phyloP scores from a whole-genome alignment of 2,329 filamentous ascomycete species.

The Fusarium tanahbumbuense region DNA sequence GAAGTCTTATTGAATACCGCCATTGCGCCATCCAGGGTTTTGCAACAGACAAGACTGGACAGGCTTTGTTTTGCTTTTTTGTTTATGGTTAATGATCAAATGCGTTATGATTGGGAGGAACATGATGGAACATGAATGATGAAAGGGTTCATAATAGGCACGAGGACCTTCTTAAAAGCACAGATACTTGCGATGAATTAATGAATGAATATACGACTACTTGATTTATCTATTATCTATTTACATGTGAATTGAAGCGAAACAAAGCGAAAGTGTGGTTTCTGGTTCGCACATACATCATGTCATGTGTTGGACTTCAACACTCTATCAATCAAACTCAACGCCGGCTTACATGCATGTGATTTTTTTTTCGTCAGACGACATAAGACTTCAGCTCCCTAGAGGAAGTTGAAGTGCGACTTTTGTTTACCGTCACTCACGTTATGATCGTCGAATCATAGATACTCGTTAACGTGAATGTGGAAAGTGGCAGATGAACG shows the following conservation, averaged over 20 bases:
- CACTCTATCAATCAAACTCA: slow-evolving; percentile 24
- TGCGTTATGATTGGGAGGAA: slow-evolving; percentile 28
- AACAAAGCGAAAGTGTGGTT: slow-evolving; percentile 4
- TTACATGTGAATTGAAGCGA: slow-evolving; percentile 4
- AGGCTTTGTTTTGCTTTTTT: neutral
- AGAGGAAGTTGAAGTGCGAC: neutral
- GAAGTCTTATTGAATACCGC: neutral
- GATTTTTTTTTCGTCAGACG: slow-evolving; percentile 23
- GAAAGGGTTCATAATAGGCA: neutral
- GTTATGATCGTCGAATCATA: slow-evolving; percentile 3
- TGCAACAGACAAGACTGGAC: neutral
- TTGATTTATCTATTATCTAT: slow-evolving; percentile 35
- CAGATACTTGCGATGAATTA: slow-evolving; percentile 7
- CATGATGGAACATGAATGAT: slow-evolving; percentile 20
- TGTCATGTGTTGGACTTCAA: slow-evolving; percentile 6
- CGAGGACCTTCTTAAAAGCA: neutral
- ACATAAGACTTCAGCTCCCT: slow-evolving; percentile 2
- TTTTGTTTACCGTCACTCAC: slow-evolving; percentile 3
- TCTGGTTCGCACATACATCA: neutral
- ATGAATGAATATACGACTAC: slow-evolving; percentile 41
- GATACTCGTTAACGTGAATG: neutral
- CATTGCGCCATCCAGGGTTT: neutral
- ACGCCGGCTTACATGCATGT: slow-evolving; percentile 35
- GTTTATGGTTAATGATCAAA: slow-evolving; percentile 36
- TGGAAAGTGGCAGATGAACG: neutral